Percentiles rank a stretch among this genome's conserved stretches.
These are phyloP conservation scores for Daldinia eschscholtzii DNA, from an alignment of 2,329 filamentous ascomycete species.

Conservation along the genomic window DNA sequence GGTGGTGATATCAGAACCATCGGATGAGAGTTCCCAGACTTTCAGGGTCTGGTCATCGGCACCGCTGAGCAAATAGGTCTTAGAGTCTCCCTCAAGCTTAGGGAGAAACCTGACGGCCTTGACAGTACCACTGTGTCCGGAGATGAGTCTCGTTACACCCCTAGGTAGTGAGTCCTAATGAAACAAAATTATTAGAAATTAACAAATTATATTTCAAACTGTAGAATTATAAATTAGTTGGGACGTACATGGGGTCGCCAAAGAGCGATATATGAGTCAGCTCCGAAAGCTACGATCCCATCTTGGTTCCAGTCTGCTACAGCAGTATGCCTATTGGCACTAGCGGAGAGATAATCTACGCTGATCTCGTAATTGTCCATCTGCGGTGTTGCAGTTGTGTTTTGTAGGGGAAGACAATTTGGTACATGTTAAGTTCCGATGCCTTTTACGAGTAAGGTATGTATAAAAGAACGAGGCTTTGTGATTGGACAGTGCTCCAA, in stretches of 20 bases:
- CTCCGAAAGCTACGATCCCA: constrained; percentile 86
- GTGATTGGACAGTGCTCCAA: constrained; percentile 35
- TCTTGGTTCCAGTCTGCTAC: constrained; percentile 87
- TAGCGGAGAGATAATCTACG: constrained; percentile 75
- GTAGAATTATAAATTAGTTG: constrained; percentile 8
- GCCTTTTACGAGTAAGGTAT: constrained; percentile 15
- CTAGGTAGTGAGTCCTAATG: constrained; percentile 53
- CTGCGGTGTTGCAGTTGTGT: constrained; percentile 15
- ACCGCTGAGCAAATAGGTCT: constrained; percentile 78
- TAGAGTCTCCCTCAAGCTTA: constrained; percentile 57
- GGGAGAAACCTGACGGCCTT: constrained; percentile 86
- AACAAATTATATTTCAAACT: constrained; percentile 14
- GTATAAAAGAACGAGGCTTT: constrained; percentile 25
- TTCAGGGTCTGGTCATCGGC: constrained; percentile 83
- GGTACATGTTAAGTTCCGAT: constrained; percentile 2
- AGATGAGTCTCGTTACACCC: constrained; percentile 76
- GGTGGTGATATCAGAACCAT: constrained; percentile 41
- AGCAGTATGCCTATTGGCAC: constrained; percentile 89
- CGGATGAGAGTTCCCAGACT: constrained; percentile 70
- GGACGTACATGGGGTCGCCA: constrained; percentile 82
- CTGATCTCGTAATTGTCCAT: constrained; percentile 51
- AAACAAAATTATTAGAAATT: constrained; percentile 11
- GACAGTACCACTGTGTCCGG: constrained; percentile 82
- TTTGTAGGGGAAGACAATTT: constrained; percentile 14
- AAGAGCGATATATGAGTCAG: constrained; percentile 87